phyloP scores from a whole-genome alignment of 2,329 filamentous ascomycete genomes.

The Hypomyces rosellus region DNA sequence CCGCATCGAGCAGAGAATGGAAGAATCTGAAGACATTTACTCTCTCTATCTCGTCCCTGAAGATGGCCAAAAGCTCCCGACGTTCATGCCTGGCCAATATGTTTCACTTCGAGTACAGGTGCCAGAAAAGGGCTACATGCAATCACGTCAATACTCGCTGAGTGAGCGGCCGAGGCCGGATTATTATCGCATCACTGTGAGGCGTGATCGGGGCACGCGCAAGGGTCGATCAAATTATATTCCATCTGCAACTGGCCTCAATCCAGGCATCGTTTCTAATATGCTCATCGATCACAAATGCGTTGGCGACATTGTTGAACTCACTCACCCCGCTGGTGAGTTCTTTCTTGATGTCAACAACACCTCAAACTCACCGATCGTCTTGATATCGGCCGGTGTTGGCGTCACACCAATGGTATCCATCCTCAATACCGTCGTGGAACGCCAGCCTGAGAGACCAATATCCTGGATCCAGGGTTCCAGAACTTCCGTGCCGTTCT shows the following conservation, averaged over 20 bases:
- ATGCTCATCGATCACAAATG: constrained; percentile 56
- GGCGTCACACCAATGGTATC: constrained; percentile 55
- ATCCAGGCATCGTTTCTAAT: constrained; percentile 64
- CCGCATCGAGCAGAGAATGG: constrained; percentile 56
- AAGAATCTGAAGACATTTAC: constrained; percentile 61
- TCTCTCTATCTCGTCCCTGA: constrained; percentile 64
- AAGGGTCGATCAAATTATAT: constrained; percentile 19
- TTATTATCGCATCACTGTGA: constrained; percentile 66
- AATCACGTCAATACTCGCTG: constrained; percentile 67
- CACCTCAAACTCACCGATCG: constrained; percentile 39
- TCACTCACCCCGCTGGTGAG: constrained; percentile 62
- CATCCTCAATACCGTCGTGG: constrained; percentile 50
- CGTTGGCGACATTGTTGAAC: constrained; percentile 55
- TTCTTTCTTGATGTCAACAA: constrained; percentile 47
- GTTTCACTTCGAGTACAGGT: constrained; percentile 57
- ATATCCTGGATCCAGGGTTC: constrained; percentile 57
- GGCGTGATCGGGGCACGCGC: constrained; percentile 54
- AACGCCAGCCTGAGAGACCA: constrained; percentile 38
- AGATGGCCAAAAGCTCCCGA: constrained; percentile 54
- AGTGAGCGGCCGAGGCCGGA: constrained; percentile 56
- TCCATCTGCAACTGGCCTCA: constrained; percentile 28
- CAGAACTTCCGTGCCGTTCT: constrained; percentile 46
- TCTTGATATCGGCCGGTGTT: constrained; percentile 56
- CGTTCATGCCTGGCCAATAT: constrained; percentile 66
- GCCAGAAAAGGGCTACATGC: constrained; percentile 49